Conservation (phyloP, 345 rosid species). For the Bruguiera gymnorhiza region DNA sequence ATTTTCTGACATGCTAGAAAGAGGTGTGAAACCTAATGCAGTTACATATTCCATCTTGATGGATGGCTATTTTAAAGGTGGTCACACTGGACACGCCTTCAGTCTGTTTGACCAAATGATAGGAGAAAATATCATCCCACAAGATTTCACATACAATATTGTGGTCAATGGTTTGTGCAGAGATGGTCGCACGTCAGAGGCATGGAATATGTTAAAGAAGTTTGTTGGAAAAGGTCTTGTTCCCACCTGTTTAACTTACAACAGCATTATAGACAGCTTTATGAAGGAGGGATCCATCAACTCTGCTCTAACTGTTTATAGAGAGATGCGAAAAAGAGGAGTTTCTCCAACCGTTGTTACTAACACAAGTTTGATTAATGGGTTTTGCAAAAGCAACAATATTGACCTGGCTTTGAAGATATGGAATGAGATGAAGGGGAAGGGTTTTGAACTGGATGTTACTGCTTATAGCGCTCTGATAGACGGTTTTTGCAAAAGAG, state of each 20-base stretch:
- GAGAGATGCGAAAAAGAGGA: slow-evolving; percentile 56
- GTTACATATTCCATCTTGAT: slow-evolving; percentile 59
- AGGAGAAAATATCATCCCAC: slow-evolving; percentile 40
- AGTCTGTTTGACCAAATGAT: slow-evolving; percentile 51
- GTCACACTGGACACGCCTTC: slow-evolving; percentile 42
- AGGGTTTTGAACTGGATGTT: slow-evolving; percentile 50
- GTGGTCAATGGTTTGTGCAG: slow-evolving; percentile 61
- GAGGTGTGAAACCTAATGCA: slow-evolving; percentile 53
- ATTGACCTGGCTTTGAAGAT: slow-evolving; percentile 49
- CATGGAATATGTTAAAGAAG: slow-evolving; percentile 45
- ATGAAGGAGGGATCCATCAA: slow-evolving; percentile 49
- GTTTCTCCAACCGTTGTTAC: slow-evolving; percentile 59
- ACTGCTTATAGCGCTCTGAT: slow-evolving; percentile 55
- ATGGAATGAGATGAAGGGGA: slow-evolving; percentile 51
- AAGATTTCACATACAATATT: slow-evolving; percentile 51
- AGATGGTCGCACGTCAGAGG: slow-evolving; percentile 54
- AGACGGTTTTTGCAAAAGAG: slow-evolving; percentile 52
- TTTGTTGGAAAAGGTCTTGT: slow-evolving; percentile 42
- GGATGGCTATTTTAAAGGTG: slow-evolving; percentile 59
- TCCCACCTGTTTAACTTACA: slow-evolving; percentile 55
- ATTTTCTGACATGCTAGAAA: slow-evolving; percentile 46
- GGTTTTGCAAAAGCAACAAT: slow-evolving; percentile 48
- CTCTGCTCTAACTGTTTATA: slow-evolving; percentile 46
- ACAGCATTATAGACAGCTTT: slow-evolving; percentile 61
- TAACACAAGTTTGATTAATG: slow-evolving; percentile 61